These are phyloP conservation scores for Penicillium concentricum DNA, from an alignment of 2,329 filamentous ascomycete species.

Conservation along the genomic window DNA sequence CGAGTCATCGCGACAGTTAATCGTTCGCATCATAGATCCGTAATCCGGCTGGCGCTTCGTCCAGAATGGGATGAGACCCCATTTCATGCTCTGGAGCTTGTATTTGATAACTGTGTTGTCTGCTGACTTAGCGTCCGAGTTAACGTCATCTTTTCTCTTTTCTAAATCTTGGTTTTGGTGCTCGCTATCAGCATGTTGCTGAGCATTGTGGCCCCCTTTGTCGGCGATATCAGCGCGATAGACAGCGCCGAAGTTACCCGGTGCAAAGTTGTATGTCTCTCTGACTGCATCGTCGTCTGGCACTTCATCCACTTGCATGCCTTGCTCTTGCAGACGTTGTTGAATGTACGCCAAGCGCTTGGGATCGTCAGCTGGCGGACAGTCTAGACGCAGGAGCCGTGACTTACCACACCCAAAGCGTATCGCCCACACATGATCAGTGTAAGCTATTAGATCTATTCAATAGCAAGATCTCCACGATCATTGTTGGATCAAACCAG, in stretches of 20 bases:
- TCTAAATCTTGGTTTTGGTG: conserved; percentile 15
- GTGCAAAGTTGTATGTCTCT: conserved; percentile 89
- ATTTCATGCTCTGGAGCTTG: conserved; percentile 90
- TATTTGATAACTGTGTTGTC: conserved; percentile 56
- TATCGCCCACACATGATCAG: conserved; percentile 68
- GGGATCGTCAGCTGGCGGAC: conserved; percentile 10
- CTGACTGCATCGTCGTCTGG: conserved; percentile 69
- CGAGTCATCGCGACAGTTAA: conserved; percentile 93
- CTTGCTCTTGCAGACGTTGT: conserved; percentile 68
- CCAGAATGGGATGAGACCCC: conserved; percentile 94
- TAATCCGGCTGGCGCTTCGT: conserved; percentile 81
- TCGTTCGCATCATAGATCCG: conserved; percentile 75
- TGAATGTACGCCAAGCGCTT: conserved; percentile 77
- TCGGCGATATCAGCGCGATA: conserved; percentile 74
- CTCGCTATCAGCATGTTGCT: conserved; percentile 16
- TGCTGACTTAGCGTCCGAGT: conserved; percentile 11
- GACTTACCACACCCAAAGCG: conserved; percentile 59
- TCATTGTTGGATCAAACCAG: background rate
- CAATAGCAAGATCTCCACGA: background rate
- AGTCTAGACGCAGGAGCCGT: background rate
- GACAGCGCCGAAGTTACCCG: conserved; percentile 79
- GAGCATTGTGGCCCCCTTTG: conserved; percentile 43
- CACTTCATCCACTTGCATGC: conserved; percentile 70
- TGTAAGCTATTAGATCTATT: background rate
- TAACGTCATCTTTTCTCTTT: conserved; percentile 10